Evolutionary conservation across 2,329 filamentous ascomycete species (phyloP), one percentile per base, ranked within the genome.

Genomic region (Sporothrix schenckii): DNA sequence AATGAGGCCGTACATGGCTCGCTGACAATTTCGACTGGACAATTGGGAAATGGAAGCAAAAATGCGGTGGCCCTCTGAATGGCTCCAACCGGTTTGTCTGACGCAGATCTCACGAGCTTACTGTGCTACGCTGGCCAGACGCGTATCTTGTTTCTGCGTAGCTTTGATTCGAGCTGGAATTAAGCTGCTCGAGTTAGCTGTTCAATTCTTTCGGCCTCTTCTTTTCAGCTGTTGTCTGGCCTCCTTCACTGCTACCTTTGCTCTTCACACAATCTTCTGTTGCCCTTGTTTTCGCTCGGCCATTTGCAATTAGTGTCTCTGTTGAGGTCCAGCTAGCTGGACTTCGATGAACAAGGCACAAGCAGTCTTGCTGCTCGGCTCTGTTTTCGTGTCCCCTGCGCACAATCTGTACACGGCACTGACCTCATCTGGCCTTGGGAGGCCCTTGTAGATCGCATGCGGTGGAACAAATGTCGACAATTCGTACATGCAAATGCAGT

Each of bases 1-100:
- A 69, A 69, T 61, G 54, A 69, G 44, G 67, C 30, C 19, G 53
- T 52, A 54, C 19, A 53, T 44, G 21, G 44, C 44, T 13, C 19
- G 16, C 21, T 27, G 54, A 10, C 6, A 27, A 30, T 39, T 69
- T 34, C 54, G 47, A 61, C 67, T 69, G 67, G 67, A 69, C 67
- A 69, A 61, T 69, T 50, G 67, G 39, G 56, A 61, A 50, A 63
- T 61, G 56, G 58, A 27, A 44, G 34, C 19, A 41, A n/a, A 61
- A 61, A 61, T 19, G 58, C 39, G 39, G 39, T 21, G 0, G 58
- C 13, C 4, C 41, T 39, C 30, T 58, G 30, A n/a, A 41, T 58
- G 54, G 54, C 39, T 63, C 30, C 21, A 7, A 13, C 34, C n/a
- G 30, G n/a, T 5, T 27, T 44, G 41, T 60, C 34, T 63, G 58